Base-by-base conservation (phyloP, 2,329 filamentous ascomycete species). In the Talaromyces sp. region DNA sequence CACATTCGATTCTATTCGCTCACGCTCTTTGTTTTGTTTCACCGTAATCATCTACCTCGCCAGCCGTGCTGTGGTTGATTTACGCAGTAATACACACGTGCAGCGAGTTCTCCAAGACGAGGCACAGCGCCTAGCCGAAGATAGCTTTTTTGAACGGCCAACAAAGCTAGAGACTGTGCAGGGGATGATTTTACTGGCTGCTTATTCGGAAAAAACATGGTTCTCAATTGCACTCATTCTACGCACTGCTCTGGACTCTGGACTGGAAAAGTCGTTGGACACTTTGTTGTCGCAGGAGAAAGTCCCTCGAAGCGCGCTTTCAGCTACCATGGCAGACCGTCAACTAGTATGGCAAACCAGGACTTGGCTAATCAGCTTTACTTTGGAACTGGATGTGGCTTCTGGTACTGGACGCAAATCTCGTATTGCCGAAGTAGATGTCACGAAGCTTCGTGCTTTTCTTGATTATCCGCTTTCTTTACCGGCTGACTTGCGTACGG, bases 181-280 rank as follows among this genome's bases (percentile, higher is more conserved):
- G 43, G 75, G 74, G 4, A 77, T 76, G 75, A 74, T 77, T 35
- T 67, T 77, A 3, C 69, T 77, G 0, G 74, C 75, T 1, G 75
- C 75, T 3, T 77, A 77, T 31, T 77, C 75, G 0, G 75, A 77
- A 60, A 77, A 77, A 41, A 75, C 74, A 1, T 76, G 75, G 75
- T 77, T 77, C 56, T 77, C 75, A 0, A 77, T 73, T 1, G 75
- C 75, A 7, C 70, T 77, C 9, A 77, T 77, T 61, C 67, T 77
- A 22, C 73, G 75, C 19, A 77, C 75, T 0, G 75, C 75, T 2
- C 62, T 77, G 19, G 75, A 77, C 61, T 74, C 74, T 10, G 75
- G 75, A 0, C 66, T 77, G 0, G 75, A 77, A 61, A 76, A 76
- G 52, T 77, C 75, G 0, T 61, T 77, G 10, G 75, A 77, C 43